Evolutionary conservation across 805 yeast genomes (phyloP), one percentile per base, ranked within the genome.

Genomic region (Candida patagonica): DNA sequence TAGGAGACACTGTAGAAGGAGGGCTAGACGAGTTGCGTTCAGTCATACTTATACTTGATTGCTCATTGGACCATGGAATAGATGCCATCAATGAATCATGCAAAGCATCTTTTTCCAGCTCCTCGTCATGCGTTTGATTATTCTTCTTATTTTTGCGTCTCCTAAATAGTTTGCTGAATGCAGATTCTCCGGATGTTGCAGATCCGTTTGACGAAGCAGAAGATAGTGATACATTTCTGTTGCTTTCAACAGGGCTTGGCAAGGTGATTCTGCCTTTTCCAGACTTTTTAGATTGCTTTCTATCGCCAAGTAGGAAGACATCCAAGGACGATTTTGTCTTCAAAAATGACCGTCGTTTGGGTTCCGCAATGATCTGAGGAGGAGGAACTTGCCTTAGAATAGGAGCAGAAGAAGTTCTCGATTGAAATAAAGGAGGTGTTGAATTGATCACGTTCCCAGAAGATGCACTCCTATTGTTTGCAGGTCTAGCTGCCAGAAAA

Each of bases 301-400:
- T 27, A 8, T 37, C 32, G 7, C 19, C 10, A 7, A 8, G 10
- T 3, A 25, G 26, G 30, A 37, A 37, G 12, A 46, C 46, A 37
- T 49, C 53, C n/a, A 49, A 39, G 12, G 53, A 47, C 21, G 51
- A 43, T 34, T 48, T 49, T 26, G 51, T 41, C 30, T 37, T 38
- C 30, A 49, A 25, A 13, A 47, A 43, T 22, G 51, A 47, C 17
- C 51, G 27, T 13, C 52, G 23, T 33, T 43, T 45, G n/a, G 43
- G 13, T n/a, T 38, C 19, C 25, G 37, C 34, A 15, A n/a, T n/a
- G n/a, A n/a, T n/a, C n/a, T n/a, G n/a, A n/a, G n/a, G n/a, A n/a
- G n/a, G n/a, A n/a, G n/a, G n/a, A n/a, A n/a, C n/a, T n/a, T n/a
- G n/a, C n/a, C n/a, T n/a, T n/a, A n/a, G n/a, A n/a, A n/a, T n/a